Conservation (phyloP, 768 basidiomycete species). For the Mycena olivaceomarginata region DNA sequence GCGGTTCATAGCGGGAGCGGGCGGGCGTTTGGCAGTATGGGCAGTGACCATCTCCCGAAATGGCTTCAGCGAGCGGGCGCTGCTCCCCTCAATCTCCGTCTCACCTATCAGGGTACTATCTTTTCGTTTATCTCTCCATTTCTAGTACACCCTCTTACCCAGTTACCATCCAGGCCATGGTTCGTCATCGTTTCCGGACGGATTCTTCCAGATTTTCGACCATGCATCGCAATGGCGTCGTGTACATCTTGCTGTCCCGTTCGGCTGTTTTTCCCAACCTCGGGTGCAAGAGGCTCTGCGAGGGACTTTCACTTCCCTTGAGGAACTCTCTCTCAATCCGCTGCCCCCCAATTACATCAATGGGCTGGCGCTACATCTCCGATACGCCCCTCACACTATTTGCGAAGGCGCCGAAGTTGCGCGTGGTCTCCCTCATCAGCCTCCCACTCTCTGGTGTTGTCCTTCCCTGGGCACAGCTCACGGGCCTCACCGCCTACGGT, state of each 20-base stretch:
- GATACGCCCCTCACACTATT: slow-evolving; percentile 6
- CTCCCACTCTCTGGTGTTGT: slow-evolving; percentile 3
- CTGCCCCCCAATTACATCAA: not conserved
- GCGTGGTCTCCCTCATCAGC: slow-evolving; percentile 7
- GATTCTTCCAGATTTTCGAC: slow-evolving; percentile 9
- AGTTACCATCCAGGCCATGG: slow-evolving; percentile 1
- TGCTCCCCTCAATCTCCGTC: slow-evolving; percentile 11
- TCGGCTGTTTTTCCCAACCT: not conserved
- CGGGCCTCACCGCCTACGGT: not conserved
- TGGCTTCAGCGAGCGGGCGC: slow-evolving; percentile 9
- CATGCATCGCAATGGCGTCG: slow-evolving; percentile 7
- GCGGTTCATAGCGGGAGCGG: slow-evolving; percentile 2
- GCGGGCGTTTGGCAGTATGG: slow-evolving; percentile 1
- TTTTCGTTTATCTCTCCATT: not conserved
- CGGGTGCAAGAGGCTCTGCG: slow-evolving; percentile 5
- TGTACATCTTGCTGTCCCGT: slow-evolving; percentile 4
- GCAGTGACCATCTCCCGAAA: slow-evolving; percentile 1
- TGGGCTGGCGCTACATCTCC: slow-evolving; percentile 3
- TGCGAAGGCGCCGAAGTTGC: slow-evolving; percentile 7
- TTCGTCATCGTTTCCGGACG: slow-evolving; percentile 5
- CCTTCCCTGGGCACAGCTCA: slow-evolving; percentile 8
- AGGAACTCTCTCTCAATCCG: slow-evolving; percentile 1
- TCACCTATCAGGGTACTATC: slow-evolving; percentile 7
- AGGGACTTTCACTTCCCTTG: slow-evolving; percentile 4
- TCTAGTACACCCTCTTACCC: slow-evolving; percentile 5